A percentile compares a stretch with the other conserved stretches of the same genome.
phyloP scores from a whole-genome alignment of 441 rosid genomes.

The Gossypium trilobum region DNA sequence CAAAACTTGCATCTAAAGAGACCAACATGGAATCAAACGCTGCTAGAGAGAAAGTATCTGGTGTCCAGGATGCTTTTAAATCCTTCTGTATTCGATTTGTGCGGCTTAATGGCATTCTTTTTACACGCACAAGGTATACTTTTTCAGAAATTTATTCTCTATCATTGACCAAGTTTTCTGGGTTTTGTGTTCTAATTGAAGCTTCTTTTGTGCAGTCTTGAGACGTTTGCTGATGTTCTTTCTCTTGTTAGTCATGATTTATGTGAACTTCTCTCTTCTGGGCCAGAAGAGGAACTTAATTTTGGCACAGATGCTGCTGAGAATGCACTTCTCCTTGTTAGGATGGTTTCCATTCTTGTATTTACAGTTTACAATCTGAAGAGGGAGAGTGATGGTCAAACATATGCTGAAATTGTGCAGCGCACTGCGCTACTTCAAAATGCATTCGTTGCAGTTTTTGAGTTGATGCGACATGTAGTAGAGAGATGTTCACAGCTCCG shows the following conservation, averaged over 20 bases:
- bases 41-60: slow-evolving; percentile 40
- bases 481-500: slow-evolving; percentile 50
- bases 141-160: background rate
- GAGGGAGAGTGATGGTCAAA: slow-evolving; percentile 69
- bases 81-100: slow-evolving; percentile 68
- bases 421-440: slow-evolving; percentile 76
- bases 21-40: slow-evolving; percentile 30
- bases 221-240: slow-evolving; percentile 77
- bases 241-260: slow-evolving; percentile 48
- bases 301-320: slow-evolving; percentile 65
- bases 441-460: slow-evolving; percentile 65
- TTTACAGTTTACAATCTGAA: slow-evolving; percentile 65
- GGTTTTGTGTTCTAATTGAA: background rate
- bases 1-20: slow-evolving; percentile 40
- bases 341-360: slow-evolving; percentile 59
- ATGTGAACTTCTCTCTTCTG: slow-evolving; percentile 55
- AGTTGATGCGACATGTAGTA: slow-evolving; percentile 53
- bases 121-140: slow-evolving; percentile 75
- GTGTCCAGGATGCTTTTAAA: slow-evolving; percentile 37
- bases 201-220: slow-evolving; percentile 51
- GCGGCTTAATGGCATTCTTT: slow-evolving; percentile 80
- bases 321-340: slow-evolving; percentile 56
- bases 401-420: slow-evolving; percentile 85
- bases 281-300: slow-evolving; percentile 49
- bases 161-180: background rate